These are phyloP conservation scores for Pichia heedii DNA, from an alignment of 805 yeast genomes.

Conservation along the genomic window DNA sequence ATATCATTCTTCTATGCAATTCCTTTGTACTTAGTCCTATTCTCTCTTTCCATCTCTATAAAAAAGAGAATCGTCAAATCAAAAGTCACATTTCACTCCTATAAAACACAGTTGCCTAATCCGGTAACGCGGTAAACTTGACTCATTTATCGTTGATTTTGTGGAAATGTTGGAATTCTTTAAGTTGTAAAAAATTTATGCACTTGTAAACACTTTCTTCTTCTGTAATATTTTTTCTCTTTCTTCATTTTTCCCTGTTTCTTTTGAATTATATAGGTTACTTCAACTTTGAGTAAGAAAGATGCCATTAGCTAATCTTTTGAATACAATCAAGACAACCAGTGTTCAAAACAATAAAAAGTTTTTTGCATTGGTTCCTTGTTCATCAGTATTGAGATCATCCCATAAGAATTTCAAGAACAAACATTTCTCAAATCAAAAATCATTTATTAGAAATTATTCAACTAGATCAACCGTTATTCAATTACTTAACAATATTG, in stretches of 20 bases:
- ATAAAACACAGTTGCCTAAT: conserved; percentile 9
- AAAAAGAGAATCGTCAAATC: no score
- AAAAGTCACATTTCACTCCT: no score
- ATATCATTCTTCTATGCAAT: no score
- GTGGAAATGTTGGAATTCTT: not conserved
- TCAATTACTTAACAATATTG: conserved; percentile 89
- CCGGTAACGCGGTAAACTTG: conserved; percentile 12
- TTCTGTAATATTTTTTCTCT: not conserved
- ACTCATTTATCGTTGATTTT: conserved; percentile 3
- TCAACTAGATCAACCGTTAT: conserved; percentile 93
- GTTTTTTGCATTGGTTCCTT: conserved; percentile 8
- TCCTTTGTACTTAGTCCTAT: no score
- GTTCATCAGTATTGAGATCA: not conserved
- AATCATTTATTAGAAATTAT: conserved; percentile 17
- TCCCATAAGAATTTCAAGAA: not conserved
- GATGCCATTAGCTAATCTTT: conserved; percentile 7
- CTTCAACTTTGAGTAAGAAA: not conserved
- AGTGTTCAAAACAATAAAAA: not conserved
- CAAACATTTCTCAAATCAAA: not conserved
- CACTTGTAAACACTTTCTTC: not conserved
- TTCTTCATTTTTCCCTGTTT: not conserved
- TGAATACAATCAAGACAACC: conserved; percentile 1
- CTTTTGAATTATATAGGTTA: not conserved
- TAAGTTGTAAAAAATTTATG: not conserved
- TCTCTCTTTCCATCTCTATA: no score